A percentile compares a stretch with the other conserved stretches of the same genome.
Evolutionary conservation across 768 basidiomycete genomes (phyloP).

Genomic region (Rickenella mellea): DNA sequence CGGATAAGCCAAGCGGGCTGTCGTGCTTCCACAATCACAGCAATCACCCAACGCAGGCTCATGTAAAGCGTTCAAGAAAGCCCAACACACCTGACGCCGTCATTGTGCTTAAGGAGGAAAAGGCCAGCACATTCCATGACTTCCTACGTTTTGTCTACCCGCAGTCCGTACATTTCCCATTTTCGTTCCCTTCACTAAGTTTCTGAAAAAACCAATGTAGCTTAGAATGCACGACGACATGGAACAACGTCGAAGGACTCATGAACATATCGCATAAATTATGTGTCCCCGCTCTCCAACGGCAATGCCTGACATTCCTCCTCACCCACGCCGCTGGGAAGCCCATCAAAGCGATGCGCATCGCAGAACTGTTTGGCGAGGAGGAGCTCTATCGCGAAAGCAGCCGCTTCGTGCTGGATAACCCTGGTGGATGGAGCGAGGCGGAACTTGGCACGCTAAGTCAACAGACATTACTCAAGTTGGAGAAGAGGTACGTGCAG

Average conservation of each 20-base stretch:
- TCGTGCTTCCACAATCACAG: slow-evolving; percentile 1
- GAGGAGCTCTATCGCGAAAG: slow-evolving; percentile 86
- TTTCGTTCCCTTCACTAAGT: background rate
- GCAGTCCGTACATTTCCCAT: slow-evolving; percentile 52
- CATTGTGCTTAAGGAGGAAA: slow-evolving; percentile 85
- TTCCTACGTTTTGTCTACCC: slow-evolving; percentile 92
- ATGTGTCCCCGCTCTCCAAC: slow-evolving; percentile 71
- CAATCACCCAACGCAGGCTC: background rate
- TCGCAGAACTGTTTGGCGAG: slow-evolving; percentile 85
- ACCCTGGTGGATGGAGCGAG: slow-evolving; percentile 78
- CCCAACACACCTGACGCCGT: slow-evolving; percentile 66
- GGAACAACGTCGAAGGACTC: slow-evolving; percentile 89
- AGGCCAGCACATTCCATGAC: slow-evolving; percentile 85
- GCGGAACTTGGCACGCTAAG: slow-evolving; percentile 76
- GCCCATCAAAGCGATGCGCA: slow-evolving; percentile 87
- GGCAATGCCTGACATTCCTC: slow-evolving; percentile 78
- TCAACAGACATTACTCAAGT: slow-evolving; percentile 74
- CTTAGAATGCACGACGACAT: slow-evolving; percentile 86
- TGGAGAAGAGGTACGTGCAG: slow-evolving; percentile 71
- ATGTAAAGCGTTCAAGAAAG: slow-evolving; percentile 23
- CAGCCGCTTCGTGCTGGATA: slow-evolving; percentile 86
- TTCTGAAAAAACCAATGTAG: slow-evolving; percentile 23
- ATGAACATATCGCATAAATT: slow-evolving; percentile 90
- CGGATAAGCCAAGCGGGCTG: slow-evolving; percentile 1
- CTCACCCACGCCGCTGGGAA: slow-evolving; percentile 87